Evolutionary conservation across 768 basidiomycete genomes (phyloP).

Genomic region (Cystobasidium tubakii): DNA sequence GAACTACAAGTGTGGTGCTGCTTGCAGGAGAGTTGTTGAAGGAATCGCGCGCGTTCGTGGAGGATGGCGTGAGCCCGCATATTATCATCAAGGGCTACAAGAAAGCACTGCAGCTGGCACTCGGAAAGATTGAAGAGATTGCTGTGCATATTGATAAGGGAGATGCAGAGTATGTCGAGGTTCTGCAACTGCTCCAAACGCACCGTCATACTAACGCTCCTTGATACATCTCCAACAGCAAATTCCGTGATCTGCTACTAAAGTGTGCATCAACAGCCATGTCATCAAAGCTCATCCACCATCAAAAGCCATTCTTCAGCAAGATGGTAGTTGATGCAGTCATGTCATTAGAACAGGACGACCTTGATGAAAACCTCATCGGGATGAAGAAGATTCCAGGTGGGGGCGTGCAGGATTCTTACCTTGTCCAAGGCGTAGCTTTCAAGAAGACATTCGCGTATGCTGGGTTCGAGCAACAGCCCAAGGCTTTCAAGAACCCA

Average conservation of each 20-base stretch:
- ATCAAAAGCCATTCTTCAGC: slow-evolving; percentile 97
- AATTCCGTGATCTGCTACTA: slow-evolving; percentile 84
- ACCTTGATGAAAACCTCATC: slow-evolving; percentile 90
- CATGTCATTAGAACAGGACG: slow-evolving; percentile 79
- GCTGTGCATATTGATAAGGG: slow-evolving; percentile 85
- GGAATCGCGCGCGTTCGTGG: slow-evolving; percentile 81
- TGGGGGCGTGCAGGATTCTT: slow-evolving; percentile 93
- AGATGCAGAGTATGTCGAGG: slow-evolving; percentile 70
- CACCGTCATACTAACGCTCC: not conserved
- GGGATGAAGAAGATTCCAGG: slow-evolving; percentile 90
- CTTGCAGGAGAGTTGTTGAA: slow-evolving; percentile 90
- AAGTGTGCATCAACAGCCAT: slow-evolving; percentile 99
- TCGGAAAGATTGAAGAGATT: slow-evolving; percentile 77
- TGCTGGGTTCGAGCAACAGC: slow-evolving; percentile 97
- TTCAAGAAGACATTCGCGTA: slow-evolving; percentile 99
- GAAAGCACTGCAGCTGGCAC: slow-evolving; percentile 74
- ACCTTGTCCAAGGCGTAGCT: slow-evolving; percentile 79
- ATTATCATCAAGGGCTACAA: slow-evolving; percentile 96
- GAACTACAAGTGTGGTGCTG: slow-evolving; percentile 91
- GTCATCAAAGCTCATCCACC: slow-evolving; percentile 98
- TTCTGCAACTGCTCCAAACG: slow-evolving; percentile 33
- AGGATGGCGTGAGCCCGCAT: slow-evolving; percentile 95
- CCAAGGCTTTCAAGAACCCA: slow-evolving; percentile 81
- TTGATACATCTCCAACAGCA: slow-evolving; percentile 54
- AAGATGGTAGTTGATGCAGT: slow-evolving; percentile 99